Conservation (phyloP, 2,329 filamentous ascomycete genomes). For the Camptophora hylomeconis region DNA sequence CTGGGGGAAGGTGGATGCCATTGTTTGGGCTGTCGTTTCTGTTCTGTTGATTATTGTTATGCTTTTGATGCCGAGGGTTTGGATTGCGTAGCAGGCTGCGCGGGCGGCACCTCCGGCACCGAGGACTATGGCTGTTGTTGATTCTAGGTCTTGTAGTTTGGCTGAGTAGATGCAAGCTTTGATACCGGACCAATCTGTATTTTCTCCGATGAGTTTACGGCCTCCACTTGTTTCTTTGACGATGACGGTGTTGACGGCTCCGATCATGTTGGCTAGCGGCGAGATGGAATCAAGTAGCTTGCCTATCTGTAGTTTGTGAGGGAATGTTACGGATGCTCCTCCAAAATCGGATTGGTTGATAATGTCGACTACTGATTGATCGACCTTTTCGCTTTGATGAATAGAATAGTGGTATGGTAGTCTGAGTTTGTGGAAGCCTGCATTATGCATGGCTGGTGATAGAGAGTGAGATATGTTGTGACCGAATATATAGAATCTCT, state of each 20-base stretch:
- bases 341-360: conserved; percentile 65
- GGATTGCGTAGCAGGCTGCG: conserved; percentile 27
- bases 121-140: conserved; percentile 45
- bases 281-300: conserved; percentile 8
- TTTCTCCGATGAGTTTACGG: conserved; percentile 42
- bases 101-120: conserved; percentile 43
- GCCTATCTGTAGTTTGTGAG: conserved; percentile 12
- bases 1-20: conserved; percentile 3
- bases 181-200: conserved; percentile 73
- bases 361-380: conserved; percentile 41
- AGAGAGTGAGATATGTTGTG: conserved; percentile 29
- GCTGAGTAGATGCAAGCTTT: conserved; percentile 60
- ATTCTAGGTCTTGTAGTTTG: conserved; percentile 44
- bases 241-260: conserved; percentile 8
- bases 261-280: conserved; percentile 3
- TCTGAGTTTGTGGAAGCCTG: conserved; percentile 59
- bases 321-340: conserved; percentile 55
- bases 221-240: conserved; percentile 3
- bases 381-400: conserved; percentile 9
- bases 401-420: conserved; percentile 71
- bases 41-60: conserved; percentile 6
- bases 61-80: conserved; percentile 2
- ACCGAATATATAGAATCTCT: conserved; percentile 31
- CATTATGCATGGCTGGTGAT: conserved; percentile 20
- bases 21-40: conserved; percentile 1